These are phyloP conservation scores for Crepidotus variabilis DNA, from an alignment of 768 basidiomycete species.

Conservation along the genomic window DNA sequence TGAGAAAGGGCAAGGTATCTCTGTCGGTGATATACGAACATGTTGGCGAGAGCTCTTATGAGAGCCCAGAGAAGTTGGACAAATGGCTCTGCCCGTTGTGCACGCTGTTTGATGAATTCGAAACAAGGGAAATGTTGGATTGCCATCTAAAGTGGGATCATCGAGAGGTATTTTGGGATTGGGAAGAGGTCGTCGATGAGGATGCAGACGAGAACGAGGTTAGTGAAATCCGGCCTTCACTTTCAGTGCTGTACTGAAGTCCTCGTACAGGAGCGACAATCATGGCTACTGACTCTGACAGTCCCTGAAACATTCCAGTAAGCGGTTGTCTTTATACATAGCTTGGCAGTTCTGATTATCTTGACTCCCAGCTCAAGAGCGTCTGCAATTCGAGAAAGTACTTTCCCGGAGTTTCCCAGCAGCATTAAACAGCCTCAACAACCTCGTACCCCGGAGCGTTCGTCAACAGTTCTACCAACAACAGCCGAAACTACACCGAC, in stretches of 20 bases:
- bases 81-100: conserved; percentile 24
- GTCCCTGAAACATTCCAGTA: not conserved
- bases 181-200: conserved; percentile 16
- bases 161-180: conserved; percentile 18
- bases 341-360: no score
- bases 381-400: no score
- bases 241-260: not conserved
- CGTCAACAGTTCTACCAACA: no score
- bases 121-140: conserved; percentile 22
- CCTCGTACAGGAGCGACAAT: not conserved
- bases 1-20: conserved; percentile 13
- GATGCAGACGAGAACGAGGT: not conserved
- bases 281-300: not conserved
- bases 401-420: no score
- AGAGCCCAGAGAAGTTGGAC: conserved; percentile 10
- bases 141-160: conserved; percentile 25
- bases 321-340: no score
- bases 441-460: no score
- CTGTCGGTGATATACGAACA: conserved; percentile 22
- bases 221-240: not conserved
- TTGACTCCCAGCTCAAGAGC: no score
- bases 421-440: no score
- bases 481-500: no score
- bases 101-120: conserved; percentile 17
- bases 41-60: conserved; percentile 9